Conservation (phyloP, 306 rosid genomes). For the Rosa rugosa region DNA sequence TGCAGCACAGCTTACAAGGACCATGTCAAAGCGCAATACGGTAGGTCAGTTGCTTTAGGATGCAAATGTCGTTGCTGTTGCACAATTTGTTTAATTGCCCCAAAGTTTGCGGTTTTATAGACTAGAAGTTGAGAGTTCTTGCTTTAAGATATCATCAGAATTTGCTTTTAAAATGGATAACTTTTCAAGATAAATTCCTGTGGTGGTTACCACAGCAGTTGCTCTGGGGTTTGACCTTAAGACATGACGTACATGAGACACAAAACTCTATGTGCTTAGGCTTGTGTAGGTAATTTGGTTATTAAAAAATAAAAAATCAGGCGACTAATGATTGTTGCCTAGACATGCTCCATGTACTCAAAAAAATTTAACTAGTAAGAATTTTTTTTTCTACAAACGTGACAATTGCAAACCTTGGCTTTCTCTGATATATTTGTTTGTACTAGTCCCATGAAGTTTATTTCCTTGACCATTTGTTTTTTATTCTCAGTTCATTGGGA, state of each 20-base stretch:
- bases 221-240: background rate
- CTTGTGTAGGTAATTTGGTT: background rate
- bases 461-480: slow-evolving; percentile 32
- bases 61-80: background rate
- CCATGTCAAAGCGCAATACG: slow-evolving; percentile 99
- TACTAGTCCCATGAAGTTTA: slow-evolving; percentile 20
- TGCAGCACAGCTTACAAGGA: slow-evolving; percentile 98
- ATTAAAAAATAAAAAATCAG: background rate
- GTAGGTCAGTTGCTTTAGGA: slow-evolving; percentile 40
- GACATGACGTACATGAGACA: slow-evolving; percentile 1
- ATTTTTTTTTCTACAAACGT: background rate
- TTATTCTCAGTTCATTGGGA: slow-evolving; percentile 85
- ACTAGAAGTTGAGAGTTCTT: background rate
- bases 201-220: background rate
- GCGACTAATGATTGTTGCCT: background rate
- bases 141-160: background rate
- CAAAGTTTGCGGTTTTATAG: background rate
- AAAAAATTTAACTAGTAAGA: background rate
- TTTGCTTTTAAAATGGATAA: background rate
- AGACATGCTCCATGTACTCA: background rate
- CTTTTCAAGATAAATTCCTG: background rate
- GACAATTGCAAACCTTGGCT: background rate
- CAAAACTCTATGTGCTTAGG: background rate
- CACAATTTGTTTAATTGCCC: background rate
- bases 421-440: slow-evolving; percentile 19